Conservation (phyloP, 345 rosid species). For the Moringa oleifera region DNA sequence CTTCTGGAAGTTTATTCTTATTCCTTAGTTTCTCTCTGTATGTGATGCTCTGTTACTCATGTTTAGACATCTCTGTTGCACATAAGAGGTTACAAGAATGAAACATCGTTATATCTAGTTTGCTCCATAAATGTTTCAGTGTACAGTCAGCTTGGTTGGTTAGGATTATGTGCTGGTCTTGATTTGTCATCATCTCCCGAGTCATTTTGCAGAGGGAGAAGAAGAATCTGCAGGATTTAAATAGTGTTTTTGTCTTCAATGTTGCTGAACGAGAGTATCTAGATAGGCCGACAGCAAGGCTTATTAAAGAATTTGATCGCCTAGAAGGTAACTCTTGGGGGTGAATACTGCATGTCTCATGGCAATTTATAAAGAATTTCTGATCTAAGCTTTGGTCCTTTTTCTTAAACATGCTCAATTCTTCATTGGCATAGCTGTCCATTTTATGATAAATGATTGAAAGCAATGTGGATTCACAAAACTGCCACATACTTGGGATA, state of each 20-base stretch:
- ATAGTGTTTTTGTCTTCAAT: constrained; percentile 72
- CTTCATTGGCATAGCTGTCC: too few relatives aligned
- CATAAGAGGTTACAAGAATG: too few relatives aligned
- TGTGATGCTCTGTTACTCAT: too few relatives aligned
- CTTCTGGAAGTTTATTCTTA: too few relatives aligned
- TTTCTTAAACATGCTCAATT: background rate
- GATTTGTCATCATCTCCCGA: background rate
- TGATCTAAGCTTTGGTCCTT: background rate
- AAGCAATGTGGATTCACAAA: too few relatives aligned
- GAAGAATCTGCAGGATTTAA: constrained; percentile 78
- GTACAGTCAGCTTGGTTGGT: background rate
- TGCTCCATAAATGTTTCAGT: background rate
- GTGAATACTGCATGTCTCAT: background rate
- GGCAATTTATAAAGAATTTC: constrained; percentile 1
- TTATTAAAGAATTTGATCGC: constrained; percentile 68
- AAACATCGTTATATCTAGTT: background rate
- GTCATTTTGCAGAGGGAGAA: constrained; percentile 74
- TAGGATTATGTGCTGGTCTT: background rate
- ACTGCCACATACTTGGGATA: too few relatives aligned
- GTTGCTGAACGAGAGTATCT: constrained; percentile 69
- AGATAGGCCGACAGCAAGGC: constrained; percentile 84
- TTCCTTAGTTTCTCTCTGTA: too few relatives aligned
- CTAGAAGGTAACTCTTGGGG: constrained; percentile 54
- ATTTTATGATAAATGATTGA: too few relatives aligned
- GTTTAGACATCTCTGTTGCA: too few relatives aligned